These are phyloP conservation scores for Dendrocalamus latiflorus DNA, from an alignment of 202 grass and related monocot species.

Conservation along the genomic window DNA sequence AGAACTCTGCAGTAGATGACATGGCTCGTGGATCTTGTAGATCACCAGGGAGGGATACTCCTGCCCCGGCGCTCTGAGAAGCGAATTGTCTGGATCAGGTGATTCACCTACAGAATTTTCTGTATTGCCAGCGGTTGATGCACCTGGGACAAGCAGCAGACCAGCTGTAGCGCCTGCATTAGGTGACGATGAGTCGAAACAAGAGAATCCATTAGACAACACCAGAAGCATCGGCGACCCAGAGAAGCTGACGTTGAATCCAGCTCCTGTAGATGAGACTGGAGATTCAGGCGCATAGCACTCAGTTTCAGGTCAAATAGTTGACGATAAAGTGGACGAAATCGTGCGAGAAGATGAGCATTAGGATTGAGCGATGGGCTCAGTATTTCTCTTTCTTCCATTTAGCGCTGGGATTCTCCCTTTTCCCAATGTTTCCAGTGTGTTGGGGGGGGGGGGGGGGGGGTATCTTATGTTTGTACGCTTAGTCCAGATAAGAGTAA, in stretches of 20 bases:
- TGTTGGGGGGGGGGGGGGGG: too few relatives aligned
- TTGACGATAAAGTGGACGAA: background rate
- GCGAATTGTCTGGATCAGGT: slow-evolving; percentile 16
- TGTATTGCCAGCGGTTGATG: slow-evolving; percentile 9
- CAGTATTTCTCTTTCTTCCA: background rate
- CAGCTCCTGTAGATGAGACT: background rate
- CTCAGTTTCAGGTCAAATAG: background rate
- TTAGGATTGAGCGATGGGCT: slow-evolving; percentile 11
- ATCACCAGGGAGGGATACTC: slow-evolving; percentile 12
- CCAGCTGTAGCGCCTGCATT: background rate
- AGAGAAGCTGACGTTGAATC: background rate
- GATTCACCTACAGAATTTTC: slow-evolving; percentile 9
- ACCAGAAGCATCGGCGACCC: background rate
- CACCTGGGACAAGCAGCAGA: slow-evolving; percentile 29
- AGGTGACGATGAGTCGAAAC: slow-evolving; percentile 15
- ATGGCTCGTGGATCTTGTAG: background rate
- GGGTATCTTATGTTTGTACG: slow-evolving; percentile 30
- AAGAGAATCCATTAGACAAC: too few relatives aligned
- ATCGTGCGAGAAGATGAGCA: slow-evolving; percentile 26
- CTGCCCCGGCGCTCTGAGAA: background rate
- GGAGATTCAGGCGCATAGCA: background rate
- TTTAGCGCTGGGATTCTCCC: slow-evolving; percentile 44
- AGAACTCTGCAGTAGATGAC: slow-evolving; percentile 8
- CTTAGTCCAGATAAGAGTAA: slow-evolving; percentile 32
- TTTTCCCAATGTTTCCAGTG: slow-evolving; percentile 44